Evolutionary conservation across 1,284 basidiomycete genomes (phyloP).

Genomic region (Marasmius tenuissimus): DNA sequence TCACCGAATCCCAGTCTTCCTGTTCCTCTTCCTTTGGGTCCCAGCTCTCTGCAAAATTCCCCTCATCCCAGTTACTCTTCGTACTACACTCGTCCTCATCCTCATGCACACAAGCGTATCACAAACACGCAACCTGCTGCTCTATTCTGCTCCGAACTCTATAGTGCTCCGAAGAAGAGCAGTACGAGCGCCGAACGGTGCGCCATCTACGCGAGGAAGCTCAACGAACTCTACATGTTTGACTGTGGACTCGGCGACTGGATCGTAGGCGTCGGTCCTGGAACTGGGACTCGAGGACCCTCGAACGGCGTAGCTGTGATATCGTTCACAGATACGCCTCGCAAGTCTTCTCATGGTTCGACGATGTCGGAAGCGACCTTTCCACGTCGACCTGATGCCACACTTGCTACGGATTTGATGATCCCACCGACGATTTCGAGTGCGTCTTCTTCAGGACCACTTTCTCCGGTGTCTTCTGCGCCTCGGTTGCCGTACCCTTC

Average conservation of each 20-base stretch:
- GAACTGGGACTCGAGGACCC: not conserved
- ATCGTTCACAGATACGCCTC: not conserved
- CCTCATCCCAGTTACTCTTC: constrained; percentile 11
- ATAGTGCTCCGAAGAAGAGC: constrained; percentile 46
- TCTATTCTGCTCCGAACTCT: constrained; percentile 73
- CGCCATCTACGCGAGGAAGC: constrained; percentile 76
- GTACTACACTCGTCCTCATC: constrained; percentile 7
- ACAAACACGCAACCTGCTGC: constrained; percentile 65
- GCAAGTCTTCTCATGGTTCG: constrained; percentile 44
- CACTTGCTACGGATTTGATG: constrained; percentile 71
- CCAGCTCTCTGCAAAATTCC: constrained; percentile 2
- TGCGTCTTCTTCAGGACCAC: constrained; percentile 51
- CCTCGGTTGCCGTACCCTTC: constrained; percentile 67
- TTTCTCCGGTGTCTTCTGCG: constrained; percentile 30
- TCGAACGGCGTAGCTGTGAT: not conserved
- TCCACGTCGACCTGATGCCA: constrained; percentile 74
- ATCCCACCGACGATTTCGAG: constrained; percentile 44
- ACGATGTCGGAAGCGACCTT: constrained; percentile 76
- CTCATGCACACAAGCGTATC: constrained; percentile 35
- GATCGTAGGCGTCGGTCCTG: constrained; percentile 55
- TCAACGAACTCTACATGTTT: constrained; percentile 77
- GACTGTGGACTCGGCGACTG: constrained; percentile 83
- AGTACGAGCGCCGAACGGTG: constrained; percentile 65
- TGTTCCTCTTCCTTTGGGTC: not conserved
- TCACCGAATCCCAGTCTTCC: not conserved